Evolutionary conservation across 805 yeast genomes (phyloP).

Genomic region (Diddensiella caesifluorescens): DNA sequence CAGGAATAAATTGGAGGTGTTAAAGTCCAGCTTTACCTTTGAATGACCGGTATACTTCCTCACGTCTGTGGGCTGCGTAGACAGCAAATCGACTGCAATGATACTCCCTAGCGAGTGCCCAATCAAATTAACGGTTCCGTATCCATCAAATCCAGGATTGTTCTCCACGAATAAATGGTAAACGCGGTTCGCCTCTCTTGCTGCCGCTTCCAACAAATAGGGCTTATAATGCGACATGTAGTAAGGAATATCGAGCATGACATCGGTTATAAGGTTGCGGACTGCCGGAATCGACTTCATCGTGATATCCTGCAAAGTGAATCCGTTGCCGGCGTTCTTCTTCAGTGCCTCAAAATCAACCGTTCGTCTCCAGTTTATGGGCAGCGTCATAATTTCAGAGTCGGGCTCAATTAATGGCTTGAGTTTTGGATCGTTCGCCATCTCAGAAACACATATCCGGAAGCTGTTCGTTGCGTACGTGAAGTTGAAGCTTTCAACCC

Average conservation of each 20-base stretch:
- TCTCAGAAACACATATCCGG: constrained; percentile 31
- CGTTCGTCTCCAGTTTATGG: constrained; percentile 85
- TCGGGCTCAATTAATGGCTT: constrained; percentile 17
- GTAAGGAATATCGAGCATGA: constrained; percentile 71
- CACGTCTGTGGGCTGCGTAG: constrained; percentile 35
- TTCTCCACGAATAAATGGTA: constrained; percentile 54
- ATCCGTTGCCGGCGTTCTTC: constrained; percentile 1
- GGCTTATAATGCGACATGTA: constrained; percentile 70
- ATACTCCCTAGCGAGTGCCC: constrained; percentile 94
- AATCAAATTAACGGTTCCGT: constrained; percentile 62
- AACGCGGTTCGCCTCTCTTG: constrained; percentile 62
- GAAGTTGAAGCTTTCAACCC: constrained; percentile 77
- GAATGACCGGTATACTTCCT: constrained; percentile 20
- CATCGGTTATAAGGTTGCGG: constrained; percentile 76
- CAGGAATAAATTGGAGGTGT: constrained; percentile 69
- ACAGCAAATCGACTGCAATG: constrained; percentile 67
- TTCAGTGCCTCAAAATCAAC: constrained; percentile 34
- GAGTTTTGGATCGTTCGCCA: constrained; percentile 21
- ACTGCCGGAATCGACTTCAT: constrained; percentile 72
- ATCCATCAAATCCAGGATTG: constrained; percentile 58
- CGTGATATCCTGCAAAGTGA: constrained; percentile 56
- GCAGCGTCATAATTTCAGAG: constrained; percentile 41
- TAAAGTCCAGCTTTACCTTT: constrained; percentile 46
- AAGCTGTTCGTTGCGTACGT: constrained; percentile 55
- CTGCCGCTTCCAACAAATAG: constrained; percentile 62